Percentiles rank a stretch among this genome's conserved stretches.
These are phyloP conservation scores for Chenopodium berlandieri DNA, from an alignment of 148 eudicot genomes.

Conservation along the genomic window DNA sequence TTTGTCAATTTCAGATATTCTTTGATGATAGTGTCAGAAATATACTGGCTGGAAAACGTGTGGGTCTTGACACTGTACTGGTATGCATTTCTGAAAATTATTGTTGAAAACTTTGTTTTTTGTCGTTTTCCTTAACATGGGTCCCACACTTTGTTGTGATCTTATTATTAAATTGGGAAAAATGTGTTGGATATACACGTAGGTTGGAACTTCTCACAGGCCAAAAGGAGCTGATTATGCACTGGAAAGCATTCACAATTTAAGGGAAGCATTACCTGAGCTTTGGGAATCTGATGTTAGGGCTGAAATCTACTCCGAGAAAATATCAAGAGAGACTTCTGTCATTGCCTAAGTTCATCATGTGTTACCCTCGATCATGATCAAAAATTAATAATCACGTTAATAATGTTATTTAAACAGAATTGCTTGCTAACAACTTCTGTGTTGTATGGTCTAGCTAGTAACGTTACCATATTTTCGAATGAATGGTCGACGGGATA, in stretches of 20 bases:
- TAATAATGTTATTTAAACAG: too few species aligned
- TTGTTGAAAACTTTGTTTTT: constrained; percentile 1
- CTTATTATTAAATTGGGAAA: not conserved
- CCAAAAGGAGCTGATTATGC: constrained; percentile 83
- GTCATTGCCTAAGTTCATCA: constrained; percentile 52
- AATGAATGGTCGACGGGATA: not conserved
- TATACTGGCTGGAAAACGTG: constrained; percentile 71
- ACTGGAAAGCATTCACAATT: constrained; percentile 80
- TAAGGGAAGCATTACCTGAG: constrained; percentile 79
- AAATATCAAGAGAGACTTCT: constrained; percentile 64
- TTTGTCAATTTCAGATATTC: constrained; percentile 57
- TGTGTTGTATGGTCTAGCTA: too few species aligned
- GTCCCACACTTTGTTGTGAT: not conserved
- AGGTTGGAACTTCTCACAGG: constrained; percentile 81
- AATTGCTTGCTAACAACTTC: too few species aligned
- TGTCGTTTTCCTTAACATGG: constrained; percentile 9
- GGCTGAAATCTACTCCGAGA: constrained; percentile 50
- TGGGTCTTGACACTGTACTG: constrained; percentile 82
- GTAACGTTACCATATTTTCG: not conserved
- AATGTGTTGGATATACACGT: not conserved
- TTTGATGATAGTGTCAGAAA: constrained; percentile 89
- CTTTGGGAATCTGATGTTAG: constrained; percentile 64
- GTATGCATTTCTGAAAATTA: constrained; percentile 33
- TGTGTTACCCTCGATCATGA: not conserved
- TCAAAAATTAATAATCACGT: too few species aligned